phyloP scores from a whole-genome alignment of 306 rosid species.

The Boehmeria nivea region DNA sequence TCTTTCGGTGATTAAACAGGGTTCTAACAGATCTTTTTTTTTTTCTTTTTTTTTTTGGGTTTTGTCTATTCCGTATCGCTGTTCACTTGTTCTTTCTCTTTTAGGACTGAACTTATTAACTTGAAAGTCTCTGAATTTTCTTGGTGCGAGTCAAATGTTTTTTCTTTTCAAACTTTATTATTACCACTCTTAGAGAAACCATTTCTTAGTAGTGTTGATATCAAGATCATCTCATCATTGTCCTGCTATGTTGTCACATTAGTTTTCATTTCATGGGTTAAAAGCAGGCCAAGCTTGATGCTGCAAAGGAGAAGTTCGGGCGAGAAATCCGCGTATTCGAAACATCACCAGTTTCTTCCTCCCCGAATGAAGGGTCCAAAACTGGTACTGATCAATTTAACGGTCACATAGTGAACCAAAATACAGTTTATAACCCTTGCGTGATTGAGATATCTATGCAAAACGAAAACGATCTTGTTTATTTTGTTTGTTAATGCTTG shows the following conservation, averaged over 20 bases:
- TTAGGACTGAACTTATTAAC: too few relatives aligned
- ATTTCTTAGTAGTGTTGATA: neutral
- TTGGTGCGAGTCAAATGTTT: neutral
- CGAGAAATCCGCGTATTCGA: slow-evolving; percentile 73
- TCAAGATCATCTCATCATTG: slow-evolving; percentile 5
- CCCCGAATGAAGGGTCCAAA: slow-evolving; percentile 30
- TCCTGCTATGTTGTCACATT: slow-evolving; percentile 8
- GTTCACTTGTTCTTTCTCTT: too few relatives aligned
- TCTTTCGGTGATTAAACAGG: too few relatives aligned
- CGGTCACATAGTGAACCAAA: neutral
- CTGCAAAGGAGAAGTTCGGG: slow-evolving; percentile 54
- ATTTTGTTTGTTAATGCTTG: neutral
- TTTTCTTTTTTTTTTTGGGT: too few relatives aligned
- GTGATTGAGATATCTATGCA: too few relatives aligned
- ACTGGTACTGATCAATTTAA: slow-evolving; percentile 32
- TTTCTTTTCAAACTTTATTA: neutral
- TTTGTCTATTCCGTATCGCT: too few relatives aligned
- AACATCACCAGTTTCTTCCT: slow-evolving; percentile 43
- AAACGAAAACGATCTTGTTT: neutral
- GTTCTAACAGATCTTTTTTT: too few relatives aligned
- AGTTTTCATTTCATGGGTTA: slow-evolving; percentile 4
- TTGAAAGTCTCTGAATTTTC: too few relatives aligned
- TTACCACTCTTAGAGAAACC: neutral
- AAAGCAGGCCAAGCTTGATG: slow-evolving; percentile 48
- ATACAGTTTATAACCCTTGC: too few relatives aligned